Conservation (phyloP, 257 asterid genomes). For the Oldenlandia corymbosa region DNA sequence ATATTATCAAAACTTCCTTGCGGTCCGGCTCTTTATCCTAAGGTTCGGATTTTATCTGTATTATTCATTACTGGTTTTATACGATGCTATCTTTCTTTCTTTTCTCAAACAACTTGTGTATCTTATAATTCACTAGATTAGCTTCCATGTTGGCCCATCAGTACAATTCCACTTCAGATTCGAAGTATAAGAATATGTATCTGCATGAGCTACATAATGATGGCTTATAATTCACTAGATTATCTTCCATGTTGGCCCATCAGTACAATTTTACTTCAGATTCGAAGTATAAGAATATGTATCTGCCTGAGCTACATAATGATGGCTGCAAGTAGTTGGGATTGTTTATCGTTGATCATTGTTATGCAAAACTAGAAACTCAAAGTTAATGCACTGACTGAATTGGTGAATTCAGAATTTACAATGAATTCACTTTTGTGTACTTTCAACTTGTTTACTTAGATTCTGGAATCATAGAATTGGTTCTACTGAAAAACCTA, state of each 20-base stretch:
- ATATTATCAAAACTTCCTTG: constrained; percentile 81
- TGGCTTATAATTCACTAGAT: not conserved
- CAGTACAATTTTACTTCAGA: not conserved
- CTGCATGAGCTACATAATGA: not conserved
- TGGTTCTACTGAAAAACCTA: not conserved
- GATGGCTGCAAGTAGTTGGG: not conserved
- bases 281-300: not conserved
- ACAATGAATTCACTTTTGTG: not conserved
- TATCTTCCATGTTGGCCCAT: not conserved
- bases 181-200: not conserved
- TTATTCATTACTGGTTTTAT: not conserved
- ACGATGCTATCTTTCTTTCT: not conserved
- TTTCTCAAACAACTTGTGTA: not conserved
- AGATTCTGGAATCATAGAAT: too few relatives aligned
- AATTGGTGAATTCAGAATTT: not conserved
- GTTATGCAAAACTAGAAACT: not conserved
- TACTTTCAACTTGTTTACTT: not conserved
- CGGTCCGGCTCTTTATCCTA: constrained; percentile 90
- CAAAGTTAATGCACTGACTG: not conserved
- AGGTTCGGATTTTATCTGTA: constrained; percentile 37
- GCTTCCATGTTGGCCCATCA: not conserved
- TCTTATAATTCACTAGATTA: not conserved
- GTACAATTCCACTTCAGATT: not conserved
- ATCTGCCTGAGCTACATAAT: not conserved
- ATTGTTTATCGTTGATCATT: not conserved